Base-by-base conservation (phyloP, 192 early-diverging fungal genomes). In the Phycomyces nitens region DNA sequence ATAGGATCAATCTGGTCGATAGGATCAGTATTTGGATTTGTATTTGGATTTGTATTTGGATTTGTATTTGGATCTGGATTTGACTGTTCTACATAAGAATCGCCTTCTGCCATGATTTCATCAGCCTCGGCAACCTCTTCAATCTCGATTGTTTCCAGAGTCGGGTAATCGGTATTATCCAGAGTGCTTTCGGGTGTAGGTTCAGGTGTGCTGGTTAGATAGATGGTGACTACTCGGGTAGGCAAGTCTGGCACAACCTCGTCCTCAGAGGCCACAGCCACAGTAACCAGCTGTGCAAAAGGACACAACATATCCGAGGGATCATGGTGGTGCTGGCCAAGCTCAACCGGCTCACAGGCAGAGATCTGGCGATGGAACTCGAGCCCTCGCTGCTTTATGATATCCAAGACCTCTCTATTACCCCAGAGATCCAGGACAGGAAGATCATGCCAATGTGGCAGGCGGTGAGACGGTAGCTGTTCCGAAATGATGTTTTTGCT, bases 381-480 rank as follows among this genome's bases (percentile, higher is more conserved):
- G 51, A 59, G 65, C 5, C 74, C 76, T 15, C 53, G 51, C 12
- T 76, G 64, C 0, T 64, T 29, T n/a, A 85, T 12, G 3, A 7
- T 15, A 15, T 23, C 20, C n/a, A 55, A 6, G 6, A 12, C 26
- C 16, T 43, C 26, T n/a, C 40, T 26, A 21, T 74, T 69, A 6
- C 69, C 84, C 72, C 77, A 80, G 1, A 80, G 34, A 54, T 85
- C 81, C 21, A 85, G 64, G 0, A 80, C 63, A 8, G 81, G 77
- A 5, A 85, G 59, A 1, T 68, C 49, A 15, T 72, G 62, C 69
- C 65, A 80, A 20, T 77, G 52, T 3, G 76, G 70, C 41, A 81
- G 54, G 2, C 56, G 69, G 11, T 60, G 56, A 52, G 69, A 62
- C 14, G 73, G 77, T 41, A 79, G 68, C 64, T 69, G 68, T 11